These are phyloP conservation scores for Saccharomycodes ludwigii DNA, from an alignment of 805 yeast species.

Conservation along the genomic window DNA sequence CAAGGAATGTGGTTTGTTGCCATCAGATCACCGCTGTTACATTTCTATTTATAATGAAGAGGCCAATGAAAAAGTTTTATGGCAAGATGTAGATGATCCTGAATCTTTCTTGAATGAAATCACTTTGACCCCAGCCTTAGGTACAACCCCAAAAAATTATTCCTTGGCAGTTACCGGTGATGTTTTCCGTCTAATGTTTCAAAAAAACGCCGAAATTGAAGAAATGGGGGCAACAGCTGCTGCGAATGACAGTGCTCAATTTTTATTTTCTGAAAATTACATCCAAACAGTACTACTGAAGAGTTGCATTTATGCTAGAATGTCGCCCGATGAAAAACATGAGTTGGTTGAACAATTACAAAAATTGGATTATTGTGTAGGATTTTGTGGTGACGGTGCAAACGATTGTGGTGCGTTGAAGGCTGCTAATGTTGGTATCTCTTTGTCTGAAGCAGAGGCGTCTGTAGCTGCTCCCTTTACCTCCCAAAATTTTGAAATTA, in stretches of 20 bases:
- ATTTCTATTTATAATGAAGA: conserved; percentile 47
- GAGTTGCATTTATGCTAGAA: conserved; percentile 78
- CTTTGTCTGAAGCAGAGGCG: conserved; percentile 95
- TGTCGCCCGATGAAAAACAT: conserved; percentile 99
- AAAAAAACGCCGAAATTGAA: conserved; percentile 22
- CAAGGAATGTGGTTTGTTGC: conserved; percentile 62
- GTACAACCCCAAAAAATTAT: conserved; percentile 29
- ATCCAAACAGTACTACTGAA: conserved; percentile 52
- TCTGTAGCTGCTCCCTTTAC: conserved; percentile 99
- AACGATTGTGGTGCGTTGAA: conserved; percentile 97
- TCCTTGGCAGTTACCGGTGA: conserved; percentile 88
- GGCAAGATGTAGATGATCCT: conserved; percentile 61
- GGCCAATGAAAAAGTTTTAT: conserved; percentile 26
- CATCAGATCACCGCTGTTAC: conserved; percentile 33
- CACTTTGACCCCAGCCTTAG: conserved; percentile 40
- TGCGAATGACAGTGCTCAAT: background rate
- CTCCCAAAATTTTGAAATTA: conserved; percentile 75
- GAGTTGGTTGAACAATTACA: conserved; percentile 85
- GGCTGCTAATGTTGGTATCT: conserved; percentile 95
- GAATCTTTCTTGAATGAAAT: conserved; percentile 45
- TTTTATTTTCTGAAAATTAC: conserved; percentile 23
- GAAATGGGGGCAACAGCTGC: conserved; percentile 25
- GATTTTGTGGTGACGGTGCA: conserved; percentile 99
- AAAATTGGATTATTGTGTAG: conserved; percentile 77
- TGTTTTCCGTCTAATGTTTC: conserved; percentile 66